Base-by-base conservation (phyloP, 2,329 filamentous ascomycete genomes). In the Paraphaeosphaeria sporulosa region DNA sequence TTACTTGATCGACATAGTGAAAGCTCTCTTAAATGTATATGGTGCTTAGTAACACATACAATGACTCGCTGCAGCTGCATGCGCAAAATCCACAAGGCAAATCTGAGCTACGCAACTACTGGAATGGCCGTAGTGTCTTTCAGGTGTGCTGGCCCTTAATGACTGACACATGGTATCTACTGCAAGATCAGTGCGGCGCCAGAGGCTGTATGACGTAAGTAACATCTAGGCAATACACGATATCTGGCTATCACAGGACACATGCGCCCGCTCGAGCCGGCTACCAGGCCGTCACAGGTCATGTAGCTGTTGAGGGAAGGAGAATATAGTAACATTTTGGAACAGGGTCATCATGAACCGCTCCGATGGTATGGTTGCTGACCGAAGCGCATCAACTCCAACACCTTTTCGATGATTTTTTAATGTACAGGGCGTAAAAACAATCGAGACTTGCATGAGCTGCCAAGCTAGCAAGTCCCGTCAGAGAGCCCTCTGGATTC, bases 401-500 rank as follows among this genome's bases (percentile, higher is more conserved):
- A 15, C 7, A n/a, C 38, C 17, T n/a, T 4, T 40, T 2, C 17
- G 4, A n/a, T 8, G 17, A 40, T 17, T n/a, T n/a, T 2, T 17
- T 19, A n/a, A 62, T 74, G 69, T 76, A 66, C 59, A 67, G 69
- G 62, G 64, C 60, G 61, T 63, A 65, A 61, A 65, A 62, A 21
- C 40, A 76, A 75, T 71, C 74, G 68, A 62, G 66, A 59, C 62
- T 65, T 65, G 68, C 69, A 74, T 57, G 62, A 63, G 63, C 54
- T 61, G 61, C 60, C 61, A 68, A 67, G 71, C 47, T 50, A 50
- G 34, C 67, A 63, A 69, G 67, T 63, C 69, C 61, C 71, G 72
- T 75, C 72, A 75, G 71, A 76, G 72, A 64, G 68, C 70, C 68
- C 68, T 60, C 36, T 42, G 32, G 19, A 19, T 67, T 71, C 57